Percentiles rank a stretch among this genome's conserved stretches.
phyloP scores from a whole-genome alignment of 2,329 filamentous ascomycete species.

The Xylariaceae sp. region DNA sequence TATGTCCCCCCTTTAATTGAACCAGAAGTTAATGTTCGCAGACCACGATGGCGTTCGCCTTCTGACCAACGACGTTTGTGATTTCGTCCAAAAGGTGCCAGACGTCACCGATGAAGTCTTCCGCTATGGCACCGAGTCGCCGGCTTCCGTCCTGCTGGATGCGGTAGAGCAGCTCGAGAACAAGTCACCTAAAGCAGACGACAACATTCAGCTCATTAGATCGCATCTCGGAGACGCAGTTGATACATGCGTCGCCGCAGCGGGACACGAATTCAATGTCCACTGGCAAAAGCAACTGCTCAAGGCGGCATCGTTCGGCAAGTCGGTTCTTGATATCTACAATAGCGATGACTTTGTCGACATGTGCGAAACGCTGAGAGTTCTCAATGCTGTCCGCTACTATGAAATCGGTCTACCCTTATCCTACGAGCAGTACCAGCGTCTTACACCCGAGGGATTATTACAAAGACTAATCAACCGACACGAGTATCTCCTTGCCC shows the following conservation, averaged over 20 bases:
- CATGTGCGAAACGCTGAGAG: constrained; percentile 89
- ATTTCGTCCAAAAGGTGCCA: constrained; percentile 93
- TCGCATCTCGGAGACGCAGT: constrained; percentile 86
- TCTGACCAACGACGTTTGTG: constrained; percentile 89
- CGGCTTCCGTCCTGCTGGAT: constrained; percentile 88
- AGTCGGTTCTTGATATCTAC: constrained; percentile 94
- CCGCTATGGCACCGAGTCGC: constrained; percentile 77
- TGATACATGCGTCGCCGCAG: constrained; percentile 86
- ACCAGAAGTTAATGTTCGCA: constrained; percentile 29
- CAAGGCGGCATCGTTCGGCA: constrained; percentile 96
- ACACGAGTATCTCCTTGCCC: constrained; percentile 83
- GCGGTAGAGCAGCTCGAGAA: constrained; percentile 86
- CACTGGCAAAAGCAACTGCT: constrained; percentile 94
- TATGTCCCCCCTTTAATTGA: background rate
- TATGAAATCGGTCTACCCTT: constrained; percentile 87
- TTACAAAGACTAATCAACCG: constrained; percentile 80
- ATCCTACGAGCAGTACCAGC: constrained; percentile 89
- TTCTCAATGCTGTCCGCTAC: constrained; percentile 86
- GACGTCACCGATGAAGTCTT: constrained; percentile 85
- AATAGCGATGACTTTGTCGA: constrained; percentile 98
- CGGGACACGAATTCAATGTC: constrained; percentile 82
- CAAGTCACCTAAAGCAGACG: constrained; percentile 93
- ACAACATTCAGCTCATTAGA: constrained; percentile 92
- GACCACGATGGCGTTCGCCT: constrained; percentile 81
- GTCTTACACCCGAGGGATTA: constrained; percentile 83